Conservation (phyloP, 495 filamentous ascomycete genomes). For the Letharia lupina region DNA sequence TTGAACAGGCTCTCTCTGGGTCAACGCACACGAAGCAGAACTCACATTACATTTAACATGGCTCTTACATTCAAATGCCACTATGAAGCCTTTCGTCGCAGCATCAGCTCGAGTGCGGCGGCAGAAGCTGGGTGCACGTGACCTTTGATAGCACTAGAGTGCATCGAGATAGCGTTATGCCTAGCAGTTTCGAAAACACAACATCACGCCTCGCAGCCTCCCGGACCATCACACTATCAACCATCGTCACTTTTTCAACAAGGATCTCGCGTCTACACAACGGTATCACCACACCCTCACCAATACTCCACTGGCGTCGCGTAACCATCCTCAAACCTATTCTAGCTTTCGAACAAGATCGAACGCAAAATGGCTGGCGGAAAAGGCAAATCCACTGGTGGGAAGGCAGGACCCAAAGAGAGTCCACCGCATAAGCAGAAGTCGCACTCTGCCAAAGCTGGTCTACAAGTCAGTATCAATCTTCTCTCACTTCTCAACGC, state of each 20-base stretch:
- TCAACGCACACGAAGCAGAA: neutral
- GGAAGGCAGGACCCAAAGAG: slow-evolving; percentile 79
- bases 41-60: neutral
- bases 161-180: neutral
- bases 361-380: slow-evolving; percentile 62
- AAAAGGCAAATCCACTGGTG: slow-evolving; percentile 90
- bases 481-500: slow-evolving; percentile 12
- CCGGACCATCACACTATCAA: slow-evolving; percentile 16
- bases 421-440: slow-evolving; percentile 81
- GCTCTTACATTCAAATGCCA: neutral
- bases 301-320: slow-evolving; percentile 7
- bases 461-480: slow-evolving; percentile 77
- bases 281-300: neutral
- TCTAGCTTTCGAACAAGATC: slow-evolving; percentile 1
- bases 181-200: slow-evolving; percentile 15
- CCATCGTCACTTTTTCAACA: slow-evolving; percentile 6
- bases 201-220: slow-evolving; percentile 21
- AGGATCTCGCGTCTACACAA: neutral
- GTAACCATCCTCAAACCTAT: neutral
- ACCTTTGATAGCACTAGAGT: neutral
- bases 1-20: neutral
- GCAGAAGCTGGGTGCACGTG: slow-evolving; percentile 1
- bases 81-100: neutral
- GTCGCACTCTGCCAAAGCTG: slow-evolving; percentile 96
- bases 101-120: neutral